Conservation (phyloP, 2,329 filamentous ascomycete genomes). For the Lasiodiplodia sp. region DNA sequence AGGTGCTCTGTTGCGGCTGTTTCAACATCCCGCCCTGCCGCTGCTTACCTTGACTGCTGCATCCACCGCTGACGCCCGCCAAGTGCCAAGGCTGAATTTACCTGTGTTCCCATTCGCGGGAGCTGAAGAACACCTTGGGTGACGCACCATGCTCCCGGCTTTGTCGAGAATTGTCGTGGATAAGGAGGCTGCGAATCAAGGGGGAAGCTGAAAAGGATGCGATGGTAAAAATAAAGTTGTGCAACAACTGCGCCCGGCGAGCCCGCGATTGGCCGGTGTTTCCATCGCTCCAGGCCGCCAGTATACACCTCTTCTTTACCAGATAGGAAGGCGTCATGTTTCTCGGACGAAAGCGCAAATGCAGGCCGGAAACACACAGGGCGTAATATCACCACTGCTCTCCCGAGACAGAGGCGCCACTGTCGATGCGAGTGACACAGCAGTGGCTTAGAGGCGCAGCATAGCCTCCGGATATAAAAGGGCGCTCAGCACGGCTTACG, state of each 20-base stretch:
- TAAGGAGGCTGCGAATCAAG: not conserved
- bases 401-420: slow-evolving; percentile 2
- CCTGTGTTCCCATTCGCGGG: not conserved
- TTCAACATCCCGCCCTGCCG: slow-evolving; percentile 6
- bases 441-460: not conserved
- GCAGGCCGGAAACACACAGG: not conserved
- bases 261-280: slow-evolving; percentile 8
- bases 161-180: not conserved
- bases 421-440: not conserved
- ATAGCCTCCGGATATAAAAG: slow-evolving; percentile 4
- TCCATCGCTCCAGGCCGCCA: not conserved
- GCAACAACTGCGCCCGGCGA: slow-evolving; percentile 7
- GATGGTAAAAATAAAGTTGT: slow-evolving; percentile 20
- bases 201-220: not conserved
- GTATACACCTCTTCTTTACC: not conserved
- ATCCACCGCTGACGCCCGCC: slow-evolving; percentile 4
- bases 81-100: not conserved
- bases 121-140: not conserved
- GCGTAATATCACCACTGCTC: not conserved
- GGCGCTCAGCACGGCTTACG: not conserved
- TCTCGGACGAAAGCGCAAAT: not conserved
- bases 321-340: not conserved
- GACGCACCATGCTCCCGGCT: slow-evolving; percentile 1
- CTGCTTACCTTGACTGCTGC: slow-evolving; percentile 1
- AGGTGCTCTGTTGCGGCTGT: not conserved